These are phyloP conservation scores for Pestalotiopsis sp. DNA, from an alignment of 2,329 filamentous ascomycete genomes.

Conservation along the genomic window DNA sequence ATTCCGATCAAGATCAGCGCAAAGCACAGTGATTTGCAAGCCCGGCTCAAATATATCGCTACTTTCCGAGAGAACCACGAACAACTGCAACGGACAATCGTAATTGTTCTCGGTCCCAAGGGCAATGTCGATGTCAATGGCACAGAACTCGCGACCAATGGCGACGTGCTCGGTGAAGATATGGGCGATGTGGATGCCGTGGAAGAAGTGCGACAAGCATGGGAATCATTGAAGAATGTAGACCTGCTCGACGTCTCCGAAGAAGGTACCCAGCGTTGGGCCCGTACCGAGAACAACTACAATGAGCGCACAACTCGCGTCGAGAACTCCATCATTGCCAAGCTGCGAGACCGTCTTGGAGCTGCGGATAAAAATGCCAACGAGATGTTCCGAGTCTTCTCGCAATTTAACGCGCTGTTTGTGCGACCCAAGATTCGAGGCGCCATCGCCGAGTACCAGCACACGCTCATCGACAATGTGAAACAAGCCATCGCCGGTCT, in stretches of 20 bases:
- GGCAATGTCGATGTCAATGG: constrained; percentile 53
- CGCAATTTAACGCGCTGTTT: constrained; percentile 98
- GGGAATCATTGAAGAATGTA: constrained; percentile 90
- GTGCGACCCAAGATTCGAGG: constrained; percentile 98
- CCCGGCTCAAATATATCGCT: constrained; percentile 88
- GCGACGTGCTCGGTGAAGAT: constrained; percentile 80
- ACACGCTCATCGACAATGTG: constrained; percentile 96
- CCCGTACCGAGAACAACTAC: constrained; percentile 91
- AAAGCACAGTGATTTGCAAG: constrained; percentile 85
- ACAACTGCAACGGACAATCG: constrained; percentile 93
- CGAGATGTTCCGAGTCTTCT: constrained; percentile 99
- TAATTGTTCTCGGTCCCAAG: constrained; percentile 89
- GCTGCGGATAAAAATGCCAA: constrained; percentile 90
- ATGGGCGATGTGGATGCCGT: constrained; percentile 97
- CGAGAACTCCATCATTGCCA: constrained; percentile 97
- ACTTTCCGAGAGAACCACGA: constrained; percentile 98
- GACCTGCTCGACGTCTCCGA: constrained; percentile 90
- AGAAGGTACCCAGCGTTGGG: constrained; percentile 90
- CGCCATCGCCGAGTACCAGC: constrained; percentile 97
- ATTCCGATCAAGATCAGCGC: constrained; percentile 96
- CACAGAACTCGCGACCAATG: constrained; percentile 56
- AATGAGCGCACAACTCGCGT: constrained; percentile 96
- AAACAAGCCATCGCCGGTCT: constrained; percentile 92
- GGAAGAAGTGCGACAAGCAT: constrained; percentile 93
- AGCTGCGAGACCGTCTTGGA: constrained; percentile 86